Evolutionary conservation across 2,329 filamentous ascomycete species (phyloP), one percentile per base, ranked within the genome.

Genomic region (Rutstroemia sydowiana): DNA sequence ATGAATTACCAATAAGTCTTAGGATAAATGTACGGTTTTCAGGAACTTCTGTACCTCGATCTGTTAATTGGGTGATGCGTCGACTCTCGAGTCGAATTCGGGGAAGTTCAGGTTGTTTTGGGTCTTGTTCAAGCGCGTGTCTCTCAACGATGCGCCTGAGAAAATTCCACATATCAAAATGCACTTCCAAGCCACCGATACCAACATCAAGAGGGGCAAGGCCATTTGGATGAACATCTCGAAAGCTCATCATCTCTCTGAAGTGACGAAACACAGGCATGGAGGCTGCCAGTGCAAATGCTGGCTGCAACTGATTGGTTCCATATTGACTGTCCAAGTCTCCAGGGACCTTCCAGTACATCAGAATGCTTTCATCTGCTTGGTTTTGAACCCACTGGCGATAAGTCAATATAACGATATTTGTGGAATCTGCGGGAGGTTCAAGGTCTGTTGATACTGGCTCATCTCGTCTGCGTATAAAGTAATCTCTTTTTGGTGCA

Each of bases 321-420:
- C 56, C 60, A 47, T 55, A 56, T 26, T 4, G 4, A 26, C 23
- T 4, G 14, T 30, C 30, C 2, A 14, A 11, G 5, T 37, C 20
- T 2, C 48, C 41, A 13, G 61, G 57, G 18, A 63, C 26, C n/a
- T 57, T 61, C 61, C 61, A 63, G 44, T 61, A 63, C 28, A 48
- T 39, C 14, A 46, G 16, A 5, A 32, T 21, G 3, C 14, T 46
- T 3, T 28, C 20, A 4, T 26, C 23, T 4, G 8, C 4, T 26
- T 8, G 4, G 8, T 26, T 8, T 26, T 8, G 4, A 8, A 8
- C 23, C 23, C 23, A 26, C 26, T 31, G 3, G 18, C 20, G 5
- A 16, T 30, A 21, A 10, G 18, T 2, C 11, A 51, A 28, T 6
- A 23, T 37, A 3, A 51, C 26, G 9, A 51, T 39, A 18, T 45